Base-by-base conservation (phyloP, 2,329 filamentous ascomycete species). In the Fusarium agapanthi region DNA sequence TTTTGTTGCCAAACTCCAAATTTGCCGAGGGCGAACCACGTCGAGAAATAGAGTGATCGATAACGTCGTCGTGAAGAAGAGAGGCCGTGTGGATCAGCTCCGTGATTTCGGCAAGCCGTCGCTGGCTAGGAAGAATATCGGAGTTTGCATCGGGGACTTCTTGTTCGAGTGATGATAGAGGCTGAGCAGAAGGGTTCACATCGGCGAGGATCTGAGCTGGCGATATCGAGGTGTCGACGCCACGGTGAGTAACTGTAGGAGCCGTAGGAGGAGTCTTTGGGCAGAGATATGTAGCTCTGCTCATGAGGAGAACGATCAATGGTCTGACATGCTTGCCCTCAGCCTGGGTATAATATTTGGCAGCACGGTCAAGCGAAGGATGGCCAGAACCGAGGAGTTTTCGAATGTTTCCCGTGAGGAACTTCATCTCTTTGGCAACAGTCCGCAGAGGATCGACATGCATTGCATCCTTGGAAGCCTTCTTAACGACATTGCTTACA, bases 31-130 rank as follows among this genome's bases (percentile, higher is more conserved):
- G 92, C 6, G 91, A 90, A 35, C 94, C 93, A 67, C 96, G 93
- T 61, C 96, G 90, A 16, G 95, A 92, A 45, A 93, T 87, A 3
- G 95, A 97, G 81, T 95, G 93, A 80, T 99, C 96, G 79, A 99
- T 97, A 35, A 99, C 96, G 84, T 99, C 96, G 87, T 99, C 96
- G 83, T 99, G 96, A 20, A 99, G 90, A 24, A 99, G 89, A 4
- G 95, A 98, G 2, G 96, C 95, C 1, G 96, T 98, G 83, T 99
- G 96, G 74, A 99, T 98, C 61, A 99, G 88, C 83, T 99, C 96
- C 5, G 95, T 96, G 78, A 99, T 98, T 83, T 99, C 96, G 58
- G 96, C 96, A 41, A 99, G 87, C 32, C 96, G 91, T 73, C 95
- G 89, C 80, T 99, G 96, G 24, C 94, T 93, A n/a, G 96, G 95